Evolutionary conservation across 2,329 filamentous ascomycete species (phyloP).

Genomic region (Madurella mycetomatis): DNA sequence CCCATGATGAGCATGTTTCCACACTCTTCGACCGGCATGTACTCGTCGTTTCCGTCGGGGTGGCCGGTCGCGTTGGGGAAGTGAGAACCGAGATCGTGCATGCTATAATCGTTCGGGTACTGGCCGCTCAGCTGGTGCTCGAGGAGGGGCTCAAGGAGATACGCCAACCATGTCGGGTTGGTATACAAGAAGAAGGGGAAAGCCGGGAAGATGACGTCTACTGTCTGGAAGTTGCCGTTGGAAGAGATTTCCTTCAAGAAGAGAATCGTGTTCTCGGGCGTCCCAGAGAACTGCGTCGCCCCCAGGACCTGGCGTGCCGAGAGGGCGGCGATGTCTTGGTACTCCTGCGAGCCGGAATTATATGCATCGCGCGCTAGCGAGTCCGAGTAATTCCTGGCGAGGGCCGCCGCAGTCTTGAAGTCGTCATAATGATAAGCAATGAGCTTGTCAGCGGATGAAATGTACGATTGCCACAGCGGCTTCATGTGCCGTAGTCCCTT

Average conservation of each 20-base stretch:
- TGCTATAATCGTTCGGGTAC: slow-evolving; percentile 77
- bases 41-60: slow-evolving; percentile 62
- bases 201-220: slow-evolving; percentile 82
- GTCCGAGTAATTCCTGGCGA: slow-evolving; percentile 70
- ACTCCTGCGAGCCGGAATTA: slow-evolving; percentile 67
- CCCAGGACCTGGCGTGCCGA: slow-evolving; percentile 77
- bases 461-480: slow-evolving; percentile 76
- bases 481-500: slow-evolving; percentile 73
- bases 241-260: slow-evolving; percentile 86
- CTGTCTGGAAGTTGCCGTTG: slow-evolving; percentile 79
- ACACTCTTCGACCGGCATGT: slow-evolving; percentile 72
- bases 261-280: slow-evolving; percentile 65
- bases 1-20: slow-evolving; percentile 77
- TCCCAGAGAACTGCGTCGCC: slow-evolving; percentile 70
- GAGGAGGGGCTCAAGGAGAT: slow-evolving; percentile 72
- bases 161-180: slow-evolving; percentile 74
- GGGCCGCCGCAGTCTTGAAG: slow-evolving; percentile 56
- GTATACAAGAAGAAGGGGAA: slow-evolving; percentile 86
- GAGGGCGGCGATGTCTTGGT: slow-evolving; percentile 71
- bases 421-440: slow-evolving; percentile 73
- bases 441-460: slow-evolving; percentile 57
- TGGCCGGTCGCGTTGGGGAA: slow-evolving; percentile 77
- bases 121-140: slow-evolving; percentile 79
- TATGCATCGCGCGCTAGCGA: slow-evolving; percentile 68
- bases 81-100: slow-evolving; percentile 69